phyloP scores from a whole-genome alignment of 2,329 filamentous ascomycete species.

The Phialophora tarda region DNA sequence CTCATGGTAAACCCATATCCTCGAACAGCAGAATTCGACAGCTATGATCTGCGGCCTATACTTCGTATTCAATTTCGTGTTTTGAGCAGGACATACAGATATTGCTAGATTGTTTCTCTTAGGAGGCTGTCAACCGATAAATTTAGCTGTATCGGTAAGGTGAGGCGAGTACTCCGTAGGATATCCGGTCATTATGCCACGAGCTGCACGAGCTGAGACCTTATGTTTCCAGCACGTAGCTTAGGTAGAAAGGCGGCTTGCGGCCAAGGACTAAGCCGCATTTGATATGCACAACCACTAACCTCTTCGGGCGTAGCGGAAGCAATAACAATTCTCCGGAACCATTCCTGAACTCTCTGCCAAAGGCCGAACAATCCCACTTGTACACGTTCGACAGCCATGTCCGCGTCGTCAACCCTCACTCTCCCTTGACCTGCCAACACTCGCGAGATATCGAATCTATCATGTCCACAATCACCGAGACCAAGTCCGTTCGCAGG shows the following conservation, averaged over 20 bases:
- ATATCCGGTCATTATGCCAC: background rate
- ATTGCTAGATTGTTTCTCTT: background rate
- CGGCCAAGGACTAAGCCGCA: background rate
- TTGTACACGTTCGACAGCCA: background rate
- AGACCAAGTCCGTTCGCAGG: conserved; percentile 27
- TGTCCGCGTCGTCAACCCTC: background rate
- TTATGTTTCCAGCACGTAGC: background rate
- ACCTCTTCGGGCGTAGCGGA: background rate
- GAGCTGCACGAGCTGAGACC: background rate
- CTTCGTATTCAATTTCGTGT: background rate
- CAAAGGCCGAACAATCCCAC: background rate
- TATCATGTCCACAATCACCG: conserved; percentile 32
- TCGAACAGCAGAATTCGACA: background rate
- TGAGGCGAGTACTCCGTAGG: background rate
- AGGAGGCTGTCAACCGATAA: background rate
- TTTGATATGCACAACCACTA: background rate
- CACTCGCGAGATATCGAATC: conserved; percentile 1
- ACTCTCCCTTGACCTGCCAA: background rate
- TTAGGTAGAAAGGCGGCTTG: background rate
- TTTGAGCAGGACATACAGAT: background rate
- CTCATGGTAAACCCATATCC: background rate
- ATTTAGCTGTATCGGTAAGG: background rate
- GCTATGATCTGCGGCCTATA: background rate
- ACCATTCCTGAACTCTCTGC: background rate
- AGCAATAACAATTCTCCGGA: background rate